Percentiles rank a stretch among this genome's conserved stretches.
Conservation (phyloP, 805 yeast genomes). For the Isabelozyma rhagii region DNA sequence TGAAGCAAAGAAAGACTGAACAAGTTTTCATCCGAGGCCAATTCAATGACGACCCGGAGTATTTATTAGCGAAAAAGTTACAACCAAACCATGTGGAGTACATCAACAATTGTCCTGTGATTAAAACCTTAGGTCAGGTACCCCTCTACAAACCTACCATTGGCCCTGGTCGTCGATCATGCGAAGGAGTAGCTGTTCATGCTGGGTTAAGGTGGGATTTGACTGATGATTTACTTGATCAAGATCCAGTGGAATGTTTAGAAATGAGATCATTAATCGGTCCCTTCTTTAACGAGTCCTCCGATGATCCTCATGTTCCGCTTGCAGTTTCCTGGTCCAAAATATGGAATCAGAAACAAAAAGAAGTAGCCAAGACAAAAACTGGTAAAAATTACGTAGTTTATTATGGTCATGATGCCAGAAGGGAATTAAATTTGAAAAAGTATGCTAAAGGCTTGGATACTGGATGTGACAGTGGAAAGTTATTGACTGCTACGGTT, state of each 20-base stretch:
- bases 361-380: constrained; percentile 27
- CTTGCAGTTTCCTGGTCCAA: constrained; percentile 54
- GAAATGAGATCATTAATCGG: constrained; percentile 69
- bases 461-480: constrained; percentile 78
- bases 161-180: constrained; percentile 25
- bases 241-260: constrained; percentile 59
- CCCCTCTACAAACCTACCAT: constrained; percentile 37
- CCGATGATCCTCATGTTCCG: constrained; percentile 41
- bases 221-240: constrained; percentile 44
- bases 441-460: constrained; percentile 79
- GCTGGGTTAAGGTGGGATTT: constrained; percentile 77
- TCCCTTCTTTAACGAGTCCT: constrained; percentile 57
- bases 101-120: constrained; percentile 61
- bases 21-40: constrained; percentile 8
- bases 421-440: constrained; percentile 63
- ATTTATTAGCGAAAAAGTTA: constrained; percentile 48
- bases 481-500: constrained; percentile 60
- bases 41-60: constrained; percentile 36
- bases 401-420: constrained; percentile 88
- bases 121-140: constrained; percentile 59
- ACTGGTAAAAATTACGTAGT: constrained; percentile 35
- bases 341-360: constrained; percentile 49
- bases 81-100: constrained; percentile 60
- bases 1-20: constrained; percentile 4
- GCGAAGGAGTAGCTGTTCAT: constrained; percentile 63